Evolutionary conservation across 305 asterid species (phyloP).

Genomic region (Vinca major): DNA sequence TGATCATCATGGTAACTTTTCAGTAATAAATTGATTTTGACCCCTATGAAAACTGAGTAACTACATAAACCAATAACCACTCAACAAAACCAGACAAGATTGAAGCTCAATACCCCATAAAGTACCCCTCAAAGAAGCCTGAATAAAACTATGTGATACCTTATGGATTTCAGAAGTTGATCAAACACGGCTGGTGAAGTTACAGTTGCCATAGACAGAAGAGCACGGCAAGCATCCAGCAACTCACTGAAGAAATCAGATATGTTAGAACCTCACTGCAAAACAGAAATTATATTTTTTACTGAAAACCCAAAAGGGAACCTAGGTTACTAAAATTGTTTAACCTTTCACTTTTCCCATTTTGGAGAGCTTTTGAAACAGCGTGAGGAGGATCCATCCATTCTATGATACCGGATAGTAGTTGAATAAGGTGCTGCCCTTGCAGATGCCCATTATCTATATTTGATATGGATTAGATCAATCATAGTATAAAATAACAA

Average conservation of each 20-base stretch:
- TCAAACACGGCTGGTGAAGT: slow-evolving; percentile 67
- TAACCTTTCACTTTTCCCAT: slow-evolving; percentile 92
- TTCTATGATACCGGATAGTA: slow-evolving; percentile 63
- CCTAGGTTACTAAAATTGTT: slow-evolving; percentile 12
- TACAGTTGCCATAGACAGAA: slow-evolving; percentile 71
- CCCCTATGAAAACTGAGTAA: slow-evolving; percentile 9
- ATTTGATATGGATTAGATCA: slow-evolving; percentile 22
- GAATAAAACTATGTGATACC: slow-evolving; percentile 36
- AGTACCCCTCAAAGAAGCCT: not conserved
- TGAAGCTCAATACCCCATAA: not conserved
- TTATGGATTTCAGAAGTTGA: slow-evolving; percentile 65
- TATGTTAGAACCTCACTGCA: slow-evolving; percentile 13
- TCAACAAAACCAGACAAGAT: not conserved
- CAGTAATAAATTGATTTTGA: slow-evolving; percentile 5
- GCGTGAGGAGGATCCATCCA: slow-evolving; percentile 93
- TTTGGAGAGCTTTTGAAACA: slow-evolving; percentile 57
- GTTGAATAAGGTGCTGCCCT: slow-evolving; percentile 73
- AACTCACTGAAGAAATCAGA: slow-evolving; percentile 59
- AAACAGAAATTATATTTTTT: slow-evolving; percentile 8
- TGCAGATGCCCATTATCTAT: slow-evolving; percentile 64
- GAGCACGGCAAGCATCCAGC: slow-evolving; percentile 94
- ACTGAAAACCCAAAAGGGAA: slow-evolving; percentile 11
- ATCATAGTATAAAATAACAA: not conserved
- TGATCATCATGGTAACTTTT: slow-evolving; percentile 29
- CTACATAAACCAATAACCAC: not conserved